Base-by-base conservation (phyloP, 2,329 filamentous ascomycete species). In the Aspergillus neoniger region DNA sequence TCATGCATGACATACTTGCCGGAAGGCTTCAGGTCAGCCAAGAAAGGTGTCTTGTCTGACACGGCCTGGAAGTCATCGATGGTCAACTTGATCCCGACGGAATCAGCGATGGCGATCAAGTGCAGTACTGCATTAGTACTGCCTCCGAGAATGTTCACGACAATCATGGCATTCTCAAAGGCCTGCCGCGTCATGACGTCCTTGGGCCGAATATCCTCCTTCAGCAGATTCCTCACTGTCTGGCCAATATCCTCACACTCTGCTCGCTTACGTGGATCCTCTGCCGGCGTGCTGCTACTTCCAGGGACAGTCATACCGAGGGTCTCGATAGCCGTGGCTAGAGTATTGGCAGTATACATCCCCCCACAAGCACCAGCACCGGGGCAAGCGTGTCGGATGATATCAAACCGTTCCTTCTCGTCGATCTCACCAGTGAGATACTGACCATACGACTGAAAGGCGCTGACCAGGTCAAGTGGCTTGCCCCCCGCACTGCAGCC, bases 391-490 rank as follows among this genome's bases (percentile, higher is more conserved):
- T 60, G 36, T 23, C 59, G 51, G 41, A 63, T 64, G 3, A 63
- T 60, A 54, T 64, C 62, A 4, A 64, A 58, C 9, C 60, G 54
- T 14, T 64, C 38, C 25, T 58, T 44, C 36, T 64, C 62, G 8
- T 62, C 51, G 41, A 64, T 62, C 41, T 62, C 39, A 0, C 58
- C 58, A 2, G 57, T 58, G 30, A 97, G 88, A 79, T 92, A 96
- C 76, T 96, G 91, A 21, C 93, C 93, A 72, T 97, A 97, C 4
- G 92, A 89, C 80, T 97, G 93, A 85, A 97, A 97, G 38, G 94
- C 93, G 51, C 91, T 96, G 61, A 97, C 90, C 56, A 98, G 93
- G 75, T 97, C 93, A 67, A 96, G 86, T 64, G 89, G 83, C 66
- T 92, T 89, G 2, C 59, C 61, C 41, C 83, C 83, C 72, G 81